Percentiles rank a stretch among this genome's conserved stretches.
phyloP scores from a whole-genome alignment of 495 filamentous ascomycete species.

The Tuber brumale region DNA sequence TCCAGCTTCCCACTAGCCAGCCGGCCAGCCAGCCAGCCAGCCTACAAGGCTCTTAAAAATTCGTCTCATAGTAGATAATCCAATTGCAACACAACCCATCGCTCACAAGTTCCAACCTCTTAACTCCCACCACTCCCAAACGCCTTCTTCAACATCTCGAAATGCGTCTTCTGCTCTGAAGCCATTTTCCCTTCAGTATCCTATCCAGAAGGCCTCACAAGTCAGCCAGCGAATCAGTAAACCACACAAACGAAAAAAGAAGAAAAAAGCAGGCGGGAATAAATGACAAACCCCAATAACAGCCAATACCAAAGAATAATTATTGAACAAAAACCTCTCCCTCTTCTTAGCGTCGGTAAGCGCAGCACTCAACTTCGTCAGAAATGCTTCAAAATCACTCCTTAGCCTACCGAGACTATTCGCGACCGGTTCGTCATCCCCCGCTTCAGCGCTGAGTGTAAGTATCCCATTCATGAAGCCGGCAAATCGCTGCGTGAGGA shows the following conservation, averaged over 20 bases:
- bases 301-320: slow-evolving; percentile 84
- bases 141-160: slow-evolving; percentile 53
- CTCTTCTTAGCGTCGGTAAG: slow-evolving; percentile 64
- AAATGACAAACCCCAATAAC: slow-evolving; percentile 62
- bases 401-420: slow-evolving; percentile 69
- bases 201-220: slow-evolving; percentile 31
- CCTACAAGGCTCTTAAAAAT: background rate
- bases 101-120: background rate
- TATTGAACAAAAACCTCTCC: slow-evolving; percentile 85
- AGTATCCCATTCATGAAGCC: slow-evolving; percentile 82
- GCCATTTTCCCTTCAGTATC: slow-evolving; percentile 76
- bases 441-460: slow-evolving; percentile 71
- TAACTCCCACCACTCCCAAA: slow-evolving; percentile 19
- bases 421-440: slow-evolving; percentile 86
- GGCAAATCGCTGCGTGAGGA: slow-evolving; percentile 85
- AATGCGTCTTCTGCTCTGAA: slow-evolving; percentile 62
- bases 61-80: background rate
- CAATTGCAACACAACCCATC: background rate
- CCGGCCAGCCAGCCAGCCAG: background rate
- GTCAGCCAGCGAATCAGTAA: slow-evolving; percentile 32
- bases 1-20: background rate
- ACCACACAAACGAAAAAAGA: too few relatives aligned
- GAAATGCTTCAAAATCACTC: slow-evolving; percentile 68
- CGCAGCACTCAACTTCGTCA: slow-evolving; percentile 52
- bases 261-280: background rate